These are phyloP conservation scores for Botrytis sinoallii DNA, from an alignment of 2,329 filamentous ascomycete genomes.

Conservation along the genomic window DNA sequence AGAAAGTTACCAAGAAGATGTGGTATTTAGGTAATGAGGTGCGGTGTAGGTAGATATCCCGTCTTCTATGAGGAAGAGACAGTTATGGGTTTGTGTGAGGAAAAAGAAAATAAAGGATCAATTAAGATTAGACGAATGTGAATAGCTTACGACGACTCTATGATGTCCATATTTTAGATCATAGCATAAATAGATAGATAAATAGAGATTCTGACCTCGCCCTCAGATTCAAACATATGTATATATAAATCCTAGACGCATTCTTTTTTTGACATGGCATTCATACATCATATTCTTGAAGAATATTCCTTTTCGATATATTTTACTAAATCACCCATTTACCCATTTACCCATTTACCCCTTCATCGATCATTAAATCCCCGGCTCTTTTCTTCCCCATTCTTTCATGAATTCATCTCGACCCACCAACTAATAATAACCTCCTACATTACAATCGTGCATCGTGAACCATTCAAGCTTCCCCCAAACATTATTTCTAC, in stretches of 20 bases:
- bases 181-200: too few species aligned
- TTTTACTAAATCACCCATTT: background rate
- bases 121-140: background rate
- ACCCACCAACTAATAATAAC: background rate
- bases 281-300: background rate
- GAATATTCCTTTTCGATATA: background rate
- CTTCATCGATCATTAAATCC: conserved; percentile 10
- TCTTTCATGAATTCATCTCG: background rate
- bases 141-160: background rate
- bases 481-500: background rate
- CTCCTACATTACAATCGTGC: background rate
- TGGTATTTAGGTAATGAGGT: background rate
- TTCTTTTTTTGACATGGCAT: background rate
- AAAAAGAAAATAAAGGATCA: background rate
- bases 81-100: background rate
- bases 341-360: background rate
- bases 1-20: background rate
- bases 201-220: background rate
- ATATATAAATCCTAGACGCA: background rate
- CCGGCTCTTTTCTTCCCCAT: background rate
- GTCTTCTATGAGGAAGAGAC: background rate
- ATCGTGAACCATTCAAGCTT: background rate
- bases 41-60: background rate
- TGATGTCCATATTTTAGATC: background rate
- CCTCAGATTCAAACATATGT: background rate